Percentiles rank a stretch among this genome's conserved stretches.
Conservation (phyloP, 306 rosid genomes). For the Quercus engelmannii region DNA sequence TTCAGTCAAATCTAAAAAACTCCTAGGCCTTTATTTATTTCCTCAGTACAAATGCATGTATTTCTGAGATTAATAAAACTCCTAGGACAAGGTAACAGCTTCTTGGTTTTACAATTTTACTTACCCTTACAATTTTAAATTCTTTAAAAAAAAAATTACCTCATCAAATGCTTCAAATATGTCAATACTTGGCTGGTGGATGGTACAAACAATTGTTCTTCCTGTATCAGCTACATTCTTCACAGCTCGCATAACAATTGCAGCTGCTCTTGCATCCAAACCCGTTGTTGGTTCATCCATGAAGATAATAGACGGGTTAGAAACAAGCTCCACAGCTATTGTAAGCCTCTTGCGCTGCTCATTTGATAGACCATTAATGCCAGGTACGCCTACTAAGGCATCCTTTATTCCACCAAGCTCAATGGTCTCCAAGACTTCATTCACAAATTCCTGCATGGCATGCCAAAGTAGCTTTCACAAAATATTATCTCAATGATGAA, state of each 20-base stretch:
- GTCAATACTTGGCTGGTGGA: constrained; percentile 65
- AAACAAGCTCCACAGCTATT: constrained; percentile 56
- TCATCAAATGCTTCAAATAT: constrained; percentile 70
- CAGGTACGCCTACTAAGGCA: constrained; percentile 43
- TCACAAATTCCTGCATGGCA: constrained; percentile 42
- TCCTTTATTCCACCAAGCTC: constrained; percentile 54
- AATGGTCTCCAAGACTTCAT: constrained; percentile 54
- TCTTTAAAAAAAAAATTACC: constrained; percentile 9
- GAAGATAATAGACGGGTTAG: constrained; percentile 62
- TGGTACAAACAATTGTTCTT: constrained; percentile 56
- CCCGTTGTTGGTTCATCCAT: constrained; percentile 73
- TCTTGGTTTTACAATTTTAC: neutral
- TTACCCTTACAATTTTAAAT: too few species aligned
- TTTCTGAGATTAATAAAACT: neutral
- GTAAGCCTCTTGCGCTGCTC: constrained; percentile 63
- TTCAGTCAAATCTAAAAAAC: neutral
- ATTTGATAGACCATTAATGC: constrained; percentile 52
- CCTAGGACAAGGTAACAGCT: neutral
- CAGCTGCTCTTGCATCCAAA: constrained; percentile 60
- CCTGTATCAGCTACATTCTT: constrained; percentile 61
- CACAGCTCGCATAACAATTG: constrained; percentile 61
- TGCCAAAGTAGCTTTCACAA: too few species aligned
- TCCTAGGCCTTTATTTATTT: neutral
- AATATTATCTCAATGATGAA: neutral
- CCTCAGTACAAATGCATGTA: neutral